A percentile compares a stretch with the other conserved stretches of the same genome.
Evolutionary conservation across 2,329 filamentous ascomycete species (phyloP).

Genomic region (Trichoderma pleuroti): DNA sequence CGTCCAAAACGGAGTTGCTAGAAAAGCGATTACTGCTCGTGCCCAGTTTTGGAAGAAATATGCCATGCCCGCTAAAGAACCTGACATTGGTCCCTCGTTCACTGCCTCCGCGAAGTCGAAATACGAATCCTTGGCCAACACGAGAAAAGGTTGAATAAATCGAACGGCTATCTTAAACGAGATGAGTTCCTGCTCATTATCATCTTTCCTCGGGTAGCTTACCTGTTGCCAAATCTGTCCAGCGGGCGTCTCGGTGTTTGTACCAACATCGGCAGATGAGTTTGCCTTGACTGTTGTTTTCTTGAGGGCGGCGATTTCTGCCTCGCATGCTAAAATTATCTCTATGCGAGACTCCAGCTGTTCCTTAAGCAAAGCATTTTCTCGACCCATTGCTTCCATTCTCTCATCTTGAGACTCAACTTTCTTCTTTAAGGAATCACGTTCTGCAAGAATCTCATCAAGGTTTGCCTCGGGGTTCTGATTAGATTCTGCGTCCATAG

Average conservation of each 20-base stretch:
- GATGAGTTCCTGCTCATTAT: not conserved
- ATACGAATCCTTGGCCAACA: not conserved
- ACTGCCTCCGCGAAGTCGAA: not conserved
- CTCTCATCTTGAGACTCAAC: not conserved
- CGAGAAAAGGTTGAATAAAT: not conserved
- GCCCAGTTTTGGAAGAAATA: not conserved
- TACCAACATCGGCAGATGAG: not conserved
- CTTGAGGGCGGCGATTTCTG: not conserved
- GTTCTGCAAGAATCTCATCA: not conserved
- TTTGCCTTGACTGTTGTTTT: not conserved
- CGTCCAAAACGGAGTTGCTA: slow-evolving; percentile 19
- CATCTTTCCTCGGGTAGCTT: not conserved
- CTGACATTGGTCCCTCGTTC: not conserved
- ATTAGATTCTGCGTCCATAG: not conserved
- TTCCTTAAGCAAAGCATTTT: not conserved
- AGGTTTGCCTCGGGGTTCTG: not conserved
- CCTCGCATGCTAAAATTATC: not conserved
- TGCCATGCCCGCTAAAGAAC: not conserved
- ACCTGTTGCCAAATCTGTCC: not conserved
- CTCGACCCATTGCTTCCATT: not conserved
- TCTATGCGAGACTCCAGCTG: not conserved
- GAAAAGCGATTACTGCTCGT: not conserved
- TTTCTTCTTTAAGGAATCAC: not conserved
- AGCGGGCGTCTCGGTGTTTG: not conserved
- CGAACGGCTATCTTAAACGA: not conserved